phyloP scores from a whole-genome alignment of 352 stramenopile species.

The Aphanomyces astaci region DNA sequence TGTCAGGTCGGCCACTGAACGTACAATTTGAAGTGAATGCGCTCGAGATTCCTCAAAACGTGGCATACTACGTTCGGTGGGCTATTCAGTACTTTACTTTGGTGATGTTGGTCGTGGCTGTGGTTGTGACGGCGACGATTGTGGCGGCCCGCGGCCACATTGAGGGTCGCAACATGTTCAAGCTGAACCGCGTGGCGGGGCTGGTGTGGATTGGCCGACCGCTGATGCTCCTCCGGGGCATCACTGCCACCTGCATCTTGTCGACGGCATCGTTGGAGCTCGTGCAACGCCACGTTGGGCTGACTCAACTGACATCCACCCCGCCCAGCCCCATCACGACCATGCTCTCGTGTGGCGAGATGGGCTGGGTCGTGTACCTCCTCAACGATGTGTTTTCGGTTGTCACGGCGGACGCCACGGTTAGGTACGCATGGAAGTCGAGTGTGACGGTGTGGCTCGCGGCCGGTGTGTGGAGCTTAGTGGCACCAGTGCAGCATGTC shows the following conservation, averaged over 20 bases:
- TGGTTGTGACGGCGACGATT: background rate
- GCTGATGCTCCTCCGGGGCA: background rate
- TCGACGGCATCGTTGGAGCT: slow-evolving; percentile 5
- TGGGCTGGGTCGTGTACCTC: background rate
- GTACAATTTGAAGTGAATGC: background rate
- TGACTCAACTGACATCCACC: background rate
- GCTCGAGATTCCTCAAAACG: slow-evolving; percentile 9
- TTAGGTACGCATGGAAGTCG: background rate
- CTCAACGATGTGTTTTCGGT: slow-evolving; percentile 1
- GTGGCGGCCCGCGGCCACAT: background rate
- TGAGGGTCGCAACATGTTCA: slow-evolving; percentile 2
- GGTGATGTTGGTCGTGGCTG: background rate
- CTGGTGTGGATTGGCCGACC: slow-evolving; percentile 10
- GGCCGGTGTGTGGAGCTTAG: background rate
- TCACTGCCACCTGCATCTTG: slow-evolving; percentile 3
- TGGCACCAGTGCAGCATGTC: background rate
- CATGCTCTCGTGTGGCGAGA: background rate
- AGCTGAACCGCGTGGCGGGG: slow-evolving; percentile 6
- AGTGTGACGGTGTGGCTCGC: background rate
- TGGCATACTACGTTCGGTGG: slow-evolving; percentile 9
- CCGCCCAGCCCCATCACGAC: background rate
- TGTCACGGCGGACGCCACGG: background rate
- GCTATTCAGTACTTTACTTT: background rate
- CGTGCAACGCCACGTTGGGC: background rate
- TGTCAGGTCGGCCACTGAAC: background rate